Conservation (phyloP, 2,329 filamentous ascomycete species). For the Paraphaeosphaeria sporulosa region DNA sequence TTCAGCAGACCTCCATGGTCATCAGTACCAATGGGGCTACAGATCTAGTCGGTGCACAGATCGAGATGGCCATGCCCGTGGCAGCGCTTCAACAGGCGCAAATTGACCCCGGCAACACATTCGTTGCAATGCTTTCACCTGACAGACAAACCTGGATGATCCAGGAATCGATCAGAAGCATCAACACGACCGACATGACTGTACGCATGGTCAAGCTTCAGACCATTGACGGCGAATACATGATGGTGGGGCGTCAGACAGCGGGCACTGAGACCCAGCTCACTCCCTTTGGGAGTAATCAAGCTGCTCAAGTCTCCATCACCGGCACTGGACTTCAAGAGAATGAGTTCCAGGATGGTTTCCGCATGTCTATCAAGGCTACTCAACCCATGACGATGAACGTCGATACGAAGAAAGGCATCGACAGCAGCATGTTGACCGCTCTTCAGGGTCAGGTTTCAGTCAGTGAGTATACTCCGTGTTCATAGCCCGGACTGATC, state of each 20-base stretch:
- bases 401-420: conserved; percentile 45
- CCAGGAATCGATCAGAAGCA: conserved; percentile 45
- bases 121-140: conserved; percentile 46
- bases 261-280: conserved; percentile 43
- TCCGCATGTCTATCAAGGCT: conserved; percentile 46
- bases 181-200: conserved; percentile 48
- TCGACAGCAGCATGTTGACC: conserved; percentile 44
- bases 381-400: conserved; percentile 48
- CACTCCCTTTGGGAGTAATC: conserved; percentile 41
- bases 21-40: conserved; percentile 48
- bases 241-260: conserved; percentile 49
- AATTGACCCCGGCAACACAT: conserved; percentile 46
- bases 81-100: conserved; percentile 38
- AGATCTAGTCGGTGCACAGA: conserved; percentile 46
- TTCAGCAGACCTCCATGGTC: conserved; percentile 42
- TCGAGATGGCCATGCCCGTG: conserved; percentile 43
- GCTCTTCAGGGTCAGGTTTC: conserved; percentile 38
- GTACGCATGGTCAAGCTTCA: conserved; percentile 46
- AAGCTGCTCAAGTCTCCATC: conserved; percentile 37
- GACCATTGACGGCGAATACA: conserved; percentile 48
- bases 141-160: conserved; percentile 50
- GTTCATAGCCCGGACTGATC: background rate
- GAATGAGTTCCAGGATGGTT: conserved; percentile 49
- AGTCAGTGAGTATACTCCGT: conserved; percentile 34
- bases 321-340: conserved; percentile 47